These are phyloP conservation scores for Xylariaceae sp. DNA, from an alignment of 2,329 filamentous ascomycete genomes.

Conservation along the genomic window DNA sequence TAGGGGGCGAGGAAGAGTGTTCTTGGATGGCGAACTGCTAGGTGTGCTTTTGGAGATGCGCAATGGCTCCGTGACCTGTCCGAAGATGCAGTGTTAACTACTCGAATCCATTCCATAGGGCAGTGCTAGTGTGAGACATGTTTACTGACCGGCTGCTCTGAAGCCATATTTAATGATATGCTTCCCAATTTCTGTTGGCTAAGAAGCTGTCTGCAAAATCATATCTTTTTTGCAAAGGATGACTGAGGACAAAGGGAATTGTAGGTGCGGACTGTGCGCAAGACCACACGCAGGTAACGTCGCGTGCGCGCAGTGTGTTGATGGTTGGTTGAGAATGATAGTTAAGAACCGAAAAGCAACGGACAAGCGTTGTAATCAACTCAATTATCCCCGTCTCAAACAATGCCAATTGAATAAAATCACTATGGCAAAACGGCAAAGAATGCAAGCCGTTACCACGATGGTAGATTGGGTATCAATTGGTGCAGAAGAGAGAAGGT, in stretches of 20 bases:
- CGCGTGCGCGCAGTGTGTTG: not conserved
- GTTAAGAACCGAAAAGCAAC: not conserved
- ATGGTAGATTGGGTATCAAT: no score
- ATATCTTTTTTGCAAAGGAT: slow-evolving; percentile 21
- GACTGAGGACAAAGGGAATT: slow-evolving; percentile 8
- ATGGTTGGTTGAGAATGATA: not conserved
- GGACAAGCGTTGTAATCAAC: no score
- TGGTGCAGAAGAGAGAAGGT: no score
- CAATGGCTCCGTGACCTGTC: slow-evolving; percentile 56
- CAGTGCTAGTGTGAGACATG: slow-evolving; percentile 11
- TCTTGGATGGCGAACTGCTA: slow-evolving; percentile 59
- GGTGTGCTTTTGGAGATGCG: slow-evolving; percentile 70
- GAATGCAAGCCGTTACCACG: no score
- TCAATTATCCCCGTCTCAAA: no score
- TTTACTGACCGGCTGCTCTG: slow-evolving; percentile 29
- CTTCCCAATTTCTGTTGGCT: slow-evolving; percentile 18
- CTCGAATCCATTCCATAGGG: slow-evolving; percentile 14
- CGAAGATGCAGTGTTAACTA: slow-evolving; percentile 8
- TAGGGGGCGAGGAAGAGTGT: slow-evolving; percentile 66
- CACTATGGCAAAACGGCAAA: no score
- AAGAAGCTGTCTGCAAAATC: slow-evolving; percentile 20
- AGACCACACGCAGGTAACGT: not conserved
- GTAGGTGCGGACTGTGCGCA: no score
- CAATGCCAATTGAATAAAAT: no score
- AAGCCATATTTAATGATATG: slow-evolving; percentile 26